A percentile compares a stretch with the other conserved stretches of the same genome.
phyloP scores from a whole-genome alignment of 495 filamentous ascomycete genomes.

The Xylaria grammica region DNA sequence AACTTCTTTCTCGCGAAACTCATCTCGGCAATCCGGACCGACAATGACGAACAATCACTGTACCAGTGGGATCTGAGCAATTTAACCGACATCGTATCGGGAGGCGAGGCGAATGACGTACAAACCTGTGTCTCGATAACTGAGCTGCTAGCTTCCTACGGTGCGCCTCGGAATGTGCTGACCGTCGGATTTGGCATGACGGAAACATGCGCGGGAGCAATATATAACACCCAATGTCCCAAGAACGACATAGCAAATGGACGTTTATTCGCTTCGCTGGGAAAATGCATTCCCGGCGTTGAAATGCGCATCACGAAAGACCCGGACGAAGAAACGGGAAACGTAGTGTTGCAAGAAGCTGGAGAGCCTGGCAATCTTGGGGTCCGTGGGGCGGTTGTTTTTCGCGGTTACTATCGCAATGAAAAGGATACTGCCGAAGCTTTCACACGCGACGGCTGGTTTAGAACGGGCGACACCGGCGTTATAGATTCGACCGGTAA shows the following conservation, averaged over 20 bases:
- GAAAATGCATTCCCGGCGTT: constrained; percentile 45
- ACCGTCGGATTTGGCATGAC: constrained; percentile 61
- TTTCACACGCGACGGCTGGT: constrained; percentile 5
- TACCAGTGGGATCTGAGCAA: constrained; percentile 23
- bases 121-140: constrained; percentile 33
- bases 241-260: constrained; percentile 36
- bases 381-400: neutral
- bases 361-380: constrained; percentile 25
- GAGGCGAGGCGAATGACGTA: constrained; percentile 32
- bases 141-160: constrained; percentile 37
- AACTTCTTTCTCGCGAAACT: constrained; percentile 60
- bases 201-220: constrained; percentile 58
- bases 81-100: constrained; percentile 5
- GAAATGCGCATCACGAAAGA: constrained; percentile 45
- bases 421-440: neutral
- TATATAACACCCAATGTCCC: constrained; percentile 45
- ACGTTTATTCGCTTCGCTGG: constrained; percentile 45
- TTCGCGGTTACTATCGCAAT: neutral
- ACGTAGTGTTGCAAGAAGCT: too few relatives aligned
- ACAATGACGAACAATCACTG: constrained; percentile 12
- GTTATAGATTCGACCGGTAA: neutral
- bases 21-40: neutral
- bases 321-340: constrained; percentile 16
- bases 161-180: constrained; percentile 47
- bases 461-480: constrained; percentile 2